Percentiles rank a stretch among this genome's conserved stretches.
phyloP scores from a whole-genome alignment of 345 rosid genomes.

The Arabidopsis arenosa region DNA sequence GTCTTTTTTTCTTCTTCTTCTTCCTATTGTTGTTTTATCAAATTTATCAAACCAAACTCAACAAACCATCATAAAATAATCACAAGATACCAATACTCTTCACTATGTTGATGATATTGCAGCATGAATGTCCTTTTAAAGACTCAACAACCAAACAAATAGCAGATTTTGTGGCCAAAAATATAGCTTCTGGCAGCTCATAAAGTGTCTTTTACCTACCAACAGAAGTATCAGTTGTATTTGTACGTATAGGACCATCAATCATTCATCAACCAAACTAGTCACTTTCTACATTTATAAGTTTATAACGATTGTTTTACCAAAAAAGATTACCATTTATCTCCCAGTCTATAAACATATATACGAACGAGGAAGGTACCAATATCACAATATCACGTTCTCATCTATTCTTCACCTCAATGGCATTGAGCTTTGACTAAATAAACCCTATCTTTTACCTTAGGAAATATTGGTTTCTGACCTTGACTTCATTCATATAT shows the following conservation, averaged over 20 bases:
- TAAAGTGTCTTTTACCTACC: background rate
- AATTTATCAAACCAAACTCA: no score
- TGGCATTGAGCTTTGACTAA: background rate
- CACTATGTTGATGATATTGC: constrained; percentile 9
- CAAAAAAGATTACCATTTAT: background rate
- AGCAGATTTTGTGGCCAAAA: background rate
- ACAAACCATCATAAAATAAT: no score
- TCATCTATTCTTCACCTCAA: background rate
- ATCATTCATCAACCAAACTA: background rate
- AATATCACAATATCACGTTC: background rate
- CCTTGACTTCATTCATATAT: background rate
- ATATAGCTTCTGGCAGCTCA: background rate
- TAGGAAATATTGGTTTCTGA: background rate
- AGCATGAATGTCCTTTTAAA: background rate
- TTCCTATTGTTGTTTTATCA: no score
- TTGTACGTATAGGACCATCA: background rate
- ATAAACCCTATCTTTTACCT: background rate
- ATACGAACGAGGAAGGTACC: background rate
- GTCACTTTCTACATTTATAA: constrained; percentile 24
- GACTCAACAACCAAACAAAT: background rate
- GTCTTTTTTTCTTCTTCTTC: no score
- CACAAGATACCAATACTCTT: background rate
- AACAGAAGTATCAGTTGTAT: background rate
- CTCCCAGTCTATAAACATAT: background rate
- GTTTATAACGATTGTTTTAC: background rate